Percentiles rank a stretch among this genome's conserved stretches.
Conservation (phyloP, 768 basidiomycete species). For the Leccinum arenicola region DNA sequence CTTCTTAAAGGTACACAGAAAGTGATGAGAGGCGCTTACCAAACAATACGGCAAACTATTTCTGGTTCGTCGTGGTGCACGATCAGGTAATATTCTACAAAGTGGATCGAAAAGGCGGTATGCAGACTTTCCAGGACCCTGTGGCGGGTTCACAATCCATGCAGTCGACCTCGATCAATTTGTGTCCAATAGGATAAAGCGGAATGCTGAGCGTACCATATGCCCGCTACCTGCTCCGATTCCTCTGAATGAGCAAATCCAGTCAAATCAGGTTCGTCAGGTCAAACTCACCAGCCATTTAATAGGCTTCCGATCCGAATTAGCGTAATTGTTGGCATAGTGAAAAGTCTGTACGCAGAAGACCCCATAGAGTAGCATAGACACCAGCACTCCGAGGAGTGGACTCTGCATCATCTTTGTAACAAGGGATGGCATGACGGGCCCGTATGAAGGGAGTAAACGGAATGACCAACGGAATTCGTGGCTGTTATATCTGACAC, state of each 20-base stretch:
- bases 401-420: conserved; percentile 13
- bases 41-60: conserved; percentile 4
- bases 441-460: neutral
- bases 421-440: conserved; percentile 5
- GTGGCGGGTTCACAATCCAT: neutral
- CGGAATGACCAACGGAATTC: neutral
- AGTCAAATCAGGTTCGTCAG: too few relatives aligned
- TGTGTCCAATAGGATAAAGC: too few relatives aligned
- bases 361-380: conserved; percentile 12
- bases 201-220: conserved; percentile 8
- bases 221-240: conserved; percentile 3
- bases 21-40: conserved; percentile 1
- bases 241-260: neutral
- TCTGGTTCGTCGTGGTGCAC: conserved; percentile 6
- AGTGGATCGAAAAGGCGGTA: conserved; percentile 13
- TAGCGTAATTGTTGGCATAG: conserved; percentile 7
- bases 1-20: neutral
- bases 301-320: conserved; percentile 5
- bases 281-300: conserved; percentile 16
- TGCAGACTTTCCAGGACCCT: conserved; percentile 17
- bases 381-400: conserved; percentile 10
- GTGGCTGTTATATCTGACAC: neutral
- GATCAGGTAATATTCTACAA: conserved; percentile 16
- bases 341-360: conserved; percentile 18
- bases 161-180: neutral